Percentiles rank a stretch among this genome's conserved stretches.
Evolutionary conservation across 2,329 filamentous ascomycete species (phyloP).

Genomic region (Ophiobolus disseminans): DNA sequence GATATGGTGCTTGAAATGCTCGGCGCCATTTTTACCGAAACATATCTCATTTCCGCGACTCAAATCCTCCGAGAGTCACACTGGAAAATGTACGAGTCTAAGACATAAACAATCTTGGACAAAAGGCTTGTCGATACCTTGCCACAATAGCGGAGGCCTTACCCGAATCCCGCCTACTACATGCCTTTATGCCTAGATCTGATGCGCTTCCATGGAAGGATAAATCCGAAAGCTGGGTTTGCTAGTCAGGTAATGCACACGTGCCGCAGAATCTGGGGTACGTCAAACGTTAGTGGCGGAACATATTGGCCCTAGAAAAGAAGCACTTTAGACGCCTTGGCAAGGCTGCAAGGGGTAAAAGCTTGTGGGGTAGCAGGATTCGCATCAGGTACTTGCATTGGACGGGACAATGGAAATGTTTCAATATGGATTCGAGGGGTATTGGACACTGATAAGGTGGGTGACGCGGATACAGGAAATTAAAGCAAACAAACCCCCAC

Average conservation of each 20-base stretch:
- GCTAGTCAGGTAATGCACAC: neutral
- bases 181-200: too few relatives aligned
- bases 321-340: conserved; percentile 33
- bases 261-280: conserved; percentile 15
- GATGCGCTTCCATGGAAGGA: too few relatives aligned
- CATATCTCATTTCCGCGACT: conserved; percentile 25
- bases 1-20: conserved; percentile 7
- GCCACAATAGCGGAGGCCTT: too few relatives aligned
- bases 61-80: conserved; percentile 7
- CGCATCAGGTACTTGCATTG: too few relatives aligned
- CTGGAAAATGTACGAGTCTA: neutral
- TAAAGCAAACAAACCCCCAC: too few relatives aligned
- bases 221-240: too few relatives aligned
- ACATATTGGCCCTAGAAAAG: conserved; percentile 17
- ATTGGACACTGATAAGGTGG: neutral
- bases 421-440: neutral
- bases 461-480: too few relatives aligned
- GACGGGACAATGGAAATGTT: neutral
- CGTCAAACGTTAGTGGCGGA: conserved; percentile 38
- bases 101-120: too few relatives aligned
- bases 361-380: neutral
- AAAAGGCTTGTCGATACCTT: too few relatives aligned
- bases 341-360: conserved; percentile 2
- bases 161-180: too few relatives aligned
- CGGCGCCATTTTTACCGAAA: conserved; percentile 30